phyloP scores from a whole-genome alignment of 2,329 filamentous ascomycete genomes.

The Xylaria arbuscula region DNA sequence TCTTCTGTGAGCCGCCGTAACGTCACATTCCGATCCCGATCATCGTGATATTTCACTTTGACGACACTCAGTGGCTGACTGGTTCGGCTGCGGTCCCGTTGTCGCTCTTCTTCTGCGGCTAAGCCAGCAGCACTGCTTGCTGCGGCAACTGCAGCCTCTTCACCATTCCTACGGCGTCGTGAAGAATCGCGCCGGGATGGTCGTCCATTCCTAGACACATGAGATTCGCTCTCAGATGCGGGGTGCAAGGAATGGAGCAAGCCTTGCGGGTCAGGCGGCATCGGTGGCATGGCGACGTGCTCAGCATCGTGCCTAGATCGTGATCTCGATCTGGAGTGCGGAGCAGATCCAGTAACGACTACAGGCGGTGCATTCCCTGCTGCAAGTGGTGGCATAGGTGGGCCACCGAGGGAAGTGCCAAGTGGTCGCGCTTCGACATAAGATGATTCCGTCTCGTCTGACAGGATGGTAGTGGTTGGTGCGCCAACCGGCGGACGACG shows the following conservation, averaged over 20 bases:
- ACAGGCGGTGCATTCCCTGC: slow-evolving; percentile 40
- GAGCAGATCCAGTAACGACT: slow-evolving; percentile 37
- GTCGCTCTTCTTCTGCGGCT: slow-evolving; percentile 60
- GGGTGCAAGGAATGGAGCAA: slow-evolving; percentile 52
- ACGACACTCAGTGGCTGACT: slow-evolving; percentile 67
- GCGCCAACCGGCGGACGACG: slow-evolving; percentile 47
- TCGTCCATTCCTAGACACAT: slow-evolving; percentile 55
- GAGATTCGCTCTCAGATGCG: slow-evolving; percentile 58
- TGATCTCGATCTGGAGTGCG: slow-evolving; percentile 50
- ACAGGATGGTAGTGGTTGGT: slow-evolving; percentile 47
- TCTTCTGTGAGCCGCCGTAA: slow-evolving; percentile 70
- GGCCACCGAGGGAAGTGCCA: slow-evolving; percentile 48
- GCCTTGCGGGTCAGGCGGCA: slow-evolving; percentile 65
- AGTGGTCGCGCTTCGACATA: slow-evolving; percentile 55
- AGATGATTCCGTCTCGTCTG: slow-evolving; percentile 52
- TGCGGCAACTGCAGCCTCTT: slow-evolving; percentile 60
- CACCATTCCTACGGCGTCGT: slow-evolving; percentile 58
- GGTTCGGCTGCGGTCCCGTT: slow-evolving; percentile 55
- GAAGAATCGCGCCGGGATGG: slow-evolving; percentile 59
- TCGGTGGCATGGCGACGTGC: slow-evolving; percentile 60
- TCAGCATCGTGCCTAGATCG: slow-evolving; percentile 56
- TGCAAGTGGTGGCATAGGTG: slow-evolving; percentile 55
- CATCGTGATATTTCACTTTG: slow-evolving; percentile 70
- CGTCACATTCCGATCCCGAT: slow-evolving; percentile 70
- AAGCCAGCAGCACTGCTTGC: slow-evolving; percentile 60